These are phyloP conservation scores for Lepidium aucheri DNA, from an alignment of 345 rosid species.

Conservation along the genomic window DNA sequence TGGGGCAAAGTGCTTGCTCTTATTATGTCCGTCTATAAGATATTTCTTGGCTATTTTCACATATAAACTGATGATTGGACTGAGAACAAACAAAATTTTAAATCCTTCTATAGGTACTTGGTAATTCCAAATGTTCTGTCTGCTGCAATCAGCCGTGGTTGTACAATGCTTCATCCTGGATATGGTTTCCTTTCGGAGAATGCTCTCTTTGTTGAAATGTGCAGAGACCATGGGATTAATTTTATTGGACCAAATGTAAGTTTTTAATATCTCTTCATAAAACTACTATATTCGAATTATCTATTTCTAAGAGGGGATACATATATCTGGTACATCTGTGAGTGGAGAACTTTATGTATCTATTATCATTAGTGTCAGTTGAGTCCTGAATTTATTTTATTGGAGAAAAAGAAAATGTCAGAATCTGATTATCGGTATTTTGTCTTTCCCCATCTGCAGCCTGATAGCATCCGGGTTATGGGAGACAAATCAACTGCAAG, in stretches of 20 bases:
- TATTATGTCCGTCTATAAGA: not conserved
- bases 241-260: conserved; percentile 98
- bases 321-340: not conserved
- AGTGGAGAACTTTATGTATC: no score
- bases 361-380: not conserved
- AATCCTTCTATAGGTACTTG: conserved; percentile 49
- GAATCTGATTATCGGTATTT: not conserved
- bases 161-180: conserved; percentile 99
- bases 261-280: not conserved
- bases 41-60: not conserved
- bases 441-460: conserved; percentile 38
- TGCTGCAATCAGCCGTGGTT: conserved; percentile 81
- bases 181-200: conserved; percentile 98
- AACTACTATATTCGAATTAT: not conserved
- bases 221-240: conserved; percentile 87
- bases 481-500: conserved; percentile 99
- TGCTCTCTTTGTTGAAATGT: conserved; percentile 94
- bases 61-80: not conserved
- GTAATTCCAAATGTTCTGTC: conserved; percentile 84
- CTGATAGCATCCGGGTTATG: conserved; percentile 95
- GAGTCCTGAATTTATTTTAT: not conserved
- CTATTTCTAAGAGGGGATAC: not conserved
- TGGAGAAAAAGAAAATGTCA: not conserved
- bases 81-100: not conserved
- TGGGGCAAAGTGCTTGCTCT: no score